Evolutionary conservation across 2,329 filamentous ascomycete species (phyloP).

Genomic region (Neurospora sp.): DNA sequence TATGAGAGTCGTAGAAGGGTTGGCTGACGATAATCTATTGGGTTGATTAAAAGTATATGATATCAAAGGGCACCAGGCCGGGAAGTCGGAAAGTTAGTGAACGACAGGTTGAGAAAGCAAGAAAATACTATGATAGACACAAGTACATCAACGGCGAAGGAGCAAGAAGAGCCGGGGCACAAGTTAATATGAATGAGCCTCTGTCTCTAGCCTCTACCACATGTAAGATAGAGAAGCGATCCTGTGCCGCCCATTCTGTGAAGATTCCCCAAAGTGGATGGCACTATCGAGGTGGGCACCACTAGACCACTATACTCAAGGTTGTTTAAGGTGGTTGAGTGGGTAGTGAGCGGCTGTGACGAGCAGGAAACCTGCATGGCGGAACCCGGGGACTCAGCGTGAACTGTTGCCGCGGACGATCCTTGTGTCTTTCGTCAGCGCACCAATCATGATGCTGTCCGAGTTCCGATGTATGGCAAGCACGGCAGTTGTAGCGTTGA

Average conservation of each 20-base stretch:
- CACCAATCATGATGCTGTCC: background rate
- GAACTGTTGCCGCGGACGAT: conserved; percentile 10
- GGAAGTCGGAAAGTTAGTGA: background rate
- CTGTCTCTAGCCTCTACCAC: background rate
- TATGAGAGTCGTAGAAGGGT: background rate
- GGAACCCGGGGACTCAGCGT: conserved; percentile 1
- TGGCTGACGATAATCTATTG: background rate
- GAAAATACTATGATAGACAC: background rate
- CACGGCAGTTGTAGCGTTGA: background rate
- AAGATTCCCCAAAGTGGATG: conserved; percentile 6
- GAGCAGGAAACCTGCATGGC: conserved; percentile 5
- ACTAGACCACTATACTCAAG: background rate
- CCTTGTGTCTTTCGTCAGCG: background rate
- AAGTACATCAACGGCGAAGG: background rate
- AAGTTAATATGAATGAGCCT: background rate
- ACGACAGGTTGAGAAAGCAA: background rate
- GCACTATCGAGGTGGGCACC: conserved; percentile 3
- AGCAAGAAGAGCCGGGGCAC: background rate
- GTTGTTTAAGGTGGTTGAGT: background rate
- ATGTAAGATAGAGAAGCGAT: background rate
- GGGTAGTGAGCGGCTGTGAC: conserved; percentile 9
- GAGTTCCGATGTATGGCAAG: background rate
- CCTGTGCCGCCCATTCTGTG: conserved; percentile 10
- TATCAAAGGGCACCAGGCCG: background rate
- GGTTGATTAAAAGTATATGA: background rate